Conservation (phyloP, 129 eudicot species). For the Arctium lappa region DNA sequence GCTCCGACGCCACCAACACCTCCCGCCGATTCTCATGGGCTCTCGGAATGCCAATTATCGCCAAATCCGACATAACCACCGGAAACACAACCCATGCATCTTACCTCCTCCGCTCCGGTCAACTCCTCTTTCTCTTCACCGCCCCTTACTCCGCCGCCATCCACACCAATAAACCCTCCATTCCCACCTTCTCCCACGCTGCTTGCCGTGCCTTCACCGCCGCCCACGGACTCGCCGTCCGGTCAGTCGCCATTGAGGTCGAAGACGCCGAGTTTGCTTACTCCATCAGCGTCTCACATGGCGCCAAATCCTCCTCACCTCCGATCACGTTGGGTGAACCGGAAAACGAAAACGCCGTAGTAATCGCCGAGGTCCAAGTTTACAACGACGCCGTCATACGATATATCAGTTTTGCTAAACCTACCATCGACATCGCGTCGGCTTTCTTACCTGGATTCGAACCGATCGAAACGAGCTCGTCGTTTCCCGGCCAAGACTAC, state of each 20-base stretch:
- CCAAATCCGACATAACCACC: slow-evolving; percentile 89
- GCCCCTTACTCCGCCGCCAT: slow-evolving; percentile 78
- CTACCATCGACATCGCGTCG: background rate
- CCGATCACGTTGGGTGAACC: slow-evolving; percentile 27
- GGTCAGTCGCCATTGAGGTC: slow-evolving; percentile 71
- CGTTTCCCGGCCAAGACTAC: slow-evolving; percentile 35
- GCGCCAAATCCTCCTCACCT: slow-evolving; percentile 46
- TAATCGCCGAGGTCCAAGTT: slow-evolving; percentile 59
- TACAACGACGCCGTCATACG: slow-evolving; percentile 70
- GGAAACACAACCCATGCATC: slow-evolving; percentile 85
- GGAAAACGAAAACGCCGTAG: background rate
- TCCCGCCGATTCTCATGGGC: slow-evolving; percentile 74
- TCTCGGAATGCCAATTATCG: slow-evolving; percentile 79
- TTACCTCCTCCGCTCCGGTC: slow-evolving; percentile 61
- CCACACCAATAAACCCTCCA: slow-evolving; percentile 36
- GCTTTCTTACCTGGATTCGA: slow-evolving; percentile 68
- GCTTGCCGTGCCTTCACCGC: slow-evolving; percentile 46
- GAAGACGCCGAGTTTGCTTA: slow-evolving; percentile 59
- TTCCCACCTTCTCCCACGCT: slow-evolving; percentile 52
- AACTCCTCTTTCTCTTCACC: slow-evolving; percentile 69
- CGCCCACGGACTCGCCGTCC: slow-evolving; percentile 83
- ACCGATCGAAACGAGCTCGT: slow-evolving; percentile 7
- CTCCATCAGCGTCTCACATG: slow-evolving; percentile 42
- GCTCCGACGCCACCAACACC: slow-evolving; percentile 77
- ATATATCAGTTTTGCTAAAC: slow-evolving; percentile 42